Evolutionary conservation across 2,329 filamentous ascomycete genomes (phyloP).

Genomic region (Ophiocordyceps camponoti-saundersi): DNA sequence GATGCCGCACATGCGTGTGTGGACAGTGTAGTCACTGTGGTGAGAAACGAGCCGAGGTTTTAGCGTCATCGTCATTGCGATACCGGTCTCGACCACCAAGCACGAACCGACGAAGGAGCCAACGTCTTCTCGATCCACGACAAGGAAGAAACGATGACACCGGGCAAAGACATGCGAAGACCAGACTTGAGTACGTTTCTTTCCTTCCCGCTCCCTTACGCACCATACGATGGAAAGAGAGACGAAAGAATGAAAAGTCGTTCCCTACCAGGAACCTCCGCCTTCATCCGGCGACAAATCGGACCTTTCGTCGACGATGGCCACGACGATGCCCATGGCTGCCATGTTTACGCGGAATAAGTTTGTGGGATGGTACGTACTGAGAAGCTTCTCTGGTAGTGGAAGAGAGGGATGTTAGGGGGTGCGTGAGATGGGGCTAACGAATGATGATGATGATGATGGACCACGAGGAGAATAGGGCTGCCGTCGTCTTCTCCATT

Average conservation of each 20-base stretch:
- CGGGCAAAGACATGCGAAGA: slow-evolving; percentile 25
- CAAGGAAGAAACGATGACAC: slow-evolving; percentile 16
- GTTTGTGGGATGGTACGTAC: slow-evolving; percentile 46
- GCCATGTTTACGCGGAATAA: slow-evolving; percentile 89
- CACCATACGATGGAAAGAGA: neutral
- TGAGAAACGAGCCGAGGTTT: too few species aligned
- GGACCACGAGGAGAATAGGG: slow-evolving; percentile 25
- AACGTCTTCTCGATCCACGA: too few species aligned
- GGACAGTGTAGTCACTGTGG: too few species aligned
- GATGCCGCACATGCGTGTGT: too few species aligned
- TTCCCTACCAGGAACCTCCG: slow-evolving; percentile 69
- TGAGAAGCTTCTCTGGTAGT: too few species aligned
- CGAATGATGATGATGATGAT: too few species aligned
- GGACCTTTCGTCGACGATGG: slow-evolving; percentile 56
- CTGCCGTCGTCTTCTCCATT: slow-evolving; percentile 54
- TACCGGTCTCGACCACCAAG: too few species aligned
- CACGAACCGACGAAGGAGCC: too few species aligned
- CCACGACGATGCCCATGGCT: slow-evolving; percentile 82
- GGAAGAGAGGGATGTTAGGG: neutral
- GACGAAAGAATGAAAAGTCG: slow-evolving; percentile 36
- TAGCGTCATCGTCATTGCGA: too few species aligned
- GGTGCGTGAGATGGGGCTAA: neutral
- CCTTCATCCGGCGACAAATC: slow-evolving; percentile 38
- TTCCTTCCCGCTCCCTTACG: neutral
- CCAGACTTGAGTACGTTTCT: slow-evolving; percentile 23